Evolutionary conservation across 2,329 filamentous ascomycete genomes (phyloP).

Genomic region (Pseudogymnoascus sp.): DNA sequence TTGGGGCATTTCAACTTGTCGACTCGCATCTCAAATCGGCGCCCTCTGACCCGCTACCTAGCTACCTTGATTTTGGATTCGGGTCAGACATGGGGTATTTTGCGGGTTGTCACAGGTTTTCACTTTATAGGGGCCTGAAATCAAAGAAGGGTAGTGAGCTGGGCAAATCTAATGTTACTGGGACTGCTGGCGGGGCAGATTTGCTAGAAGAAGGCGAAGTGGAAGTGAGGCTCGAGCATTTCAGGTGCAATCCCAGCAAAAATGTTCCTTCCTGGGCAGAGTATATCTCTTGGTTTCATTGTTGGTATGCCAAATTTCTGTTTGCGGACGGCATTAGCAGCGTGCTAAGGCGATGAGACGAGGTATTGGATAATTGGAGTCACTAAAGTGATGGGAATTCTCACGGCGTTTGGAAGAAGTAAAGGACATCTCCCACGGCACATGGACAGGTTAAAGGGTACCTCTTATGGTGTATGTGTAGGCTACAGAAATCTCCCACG

Average conservation of each 20-base stretch:
- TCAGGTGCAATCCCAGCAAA: background rate
- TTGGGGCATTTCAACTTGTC: background rate
- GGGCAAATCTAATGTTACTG: background rate
- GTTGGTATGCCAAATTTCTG: background rate
- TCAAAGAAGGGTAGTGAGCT: background rate
- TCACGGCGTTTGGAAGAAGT: background rate
- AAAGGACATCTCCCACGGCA: background rate
- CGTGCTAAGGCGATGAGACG: background rate
- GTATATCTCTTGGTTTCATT: background rate
- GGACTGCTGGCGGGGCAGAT: background rate
- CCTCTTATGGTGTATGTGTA: background rate
- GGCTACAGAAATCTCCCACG: background rate
- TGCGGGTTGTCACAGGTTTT: background rate
- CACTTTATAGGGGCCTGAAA: background rate
- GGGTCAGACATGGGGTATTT: background rate
- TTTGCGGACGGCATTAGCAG: conserved; percentile 4
- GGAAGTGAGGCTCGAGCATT: background rate
- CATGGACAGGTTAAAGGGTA: background rate
- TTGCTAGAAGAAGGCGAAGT: background rate
- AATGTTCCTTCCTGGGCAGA: background rate
- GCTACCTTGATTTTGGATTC: conserved; percentile 2
- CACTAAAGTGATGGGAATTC: background rate
- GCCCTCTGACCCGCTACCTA: background rate
- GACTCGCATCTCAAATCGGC: background rate
- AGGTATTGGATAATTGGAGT: background rate